Conservation (phyloP, 805 yeast species). For the Teunomyces atbi region DNA sequence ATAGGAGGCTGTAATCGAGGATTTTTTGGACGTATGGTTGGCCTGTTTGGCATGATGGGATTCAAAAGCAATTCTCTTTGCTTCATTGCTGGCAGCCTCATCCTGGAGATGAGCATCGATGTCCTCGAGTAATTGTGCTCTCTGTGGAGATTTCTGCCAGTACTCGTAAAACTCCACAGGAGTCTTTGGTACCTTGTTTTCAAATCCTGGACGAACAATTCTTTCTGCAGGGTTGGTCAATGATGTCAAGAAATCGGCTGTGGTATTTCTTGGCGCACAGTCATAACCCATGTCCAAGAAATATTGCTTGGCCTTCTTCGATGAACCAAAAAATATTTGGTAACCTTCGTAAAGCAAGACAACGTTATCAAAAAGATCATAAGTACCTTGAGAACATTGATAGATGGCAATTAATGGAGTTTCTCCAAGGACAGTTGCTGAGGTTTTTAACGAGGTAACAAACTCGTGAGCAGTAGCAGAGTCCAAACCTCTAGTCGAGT, state of each 20-base stretch:
- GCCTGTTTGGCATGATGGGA: slow-evolving; percentile 37
- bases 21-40: slow-evolving; percentile 31
- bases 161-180: slow-evolving; percentile 57
- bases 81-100: slow-evolving; percentile 8
- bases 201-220: slow-evolving; percentile 47
- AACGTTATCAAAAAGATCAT: slow-evolving; percentile 49
- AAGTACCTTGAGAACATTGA: slow-evolving; percentile 38
- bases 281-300: slow-evolving; percentile 61
- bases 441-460: slow-evolving; percentile 24
- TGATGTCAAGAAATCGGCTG: slow-evolving; percentile 66
- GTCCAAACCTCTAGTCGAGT: slow-evolving; percentile 30
- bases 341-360: slow-evolving; percentile 46
- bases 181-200: slow-evolving; percentile 51
- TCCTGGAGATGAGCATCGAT: slow-evolving; percentile 40
- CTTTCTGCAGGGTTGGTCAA: slow-evolving; percentile 67
- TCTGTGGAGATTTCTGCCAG: slow-evolving; percentile 60
- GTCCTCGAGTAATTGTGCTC: slow-evolving; percentile 35
- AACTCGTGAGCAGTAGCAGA: slow-evolving; percentile 29
- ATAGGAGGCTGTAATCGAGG: slow-evolving; percentile 37
- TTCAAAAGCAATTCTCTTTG: slow-evolving; percentile 15
- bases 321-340: slow-evolving; percentile 47
- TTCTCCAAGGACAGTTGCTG: slow-evolving; percentile 23
- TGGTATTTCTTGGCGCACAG: slow-evolving; percentile 62
- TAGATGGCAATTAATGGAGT: slow-evolving; percentile 28
- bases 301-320: slow-evolving; percentile 44